Evolutionary conservation across 1,284 basidiomycete species (phyloP).

Genomic region (Heterobasidion annosum): DNA sequence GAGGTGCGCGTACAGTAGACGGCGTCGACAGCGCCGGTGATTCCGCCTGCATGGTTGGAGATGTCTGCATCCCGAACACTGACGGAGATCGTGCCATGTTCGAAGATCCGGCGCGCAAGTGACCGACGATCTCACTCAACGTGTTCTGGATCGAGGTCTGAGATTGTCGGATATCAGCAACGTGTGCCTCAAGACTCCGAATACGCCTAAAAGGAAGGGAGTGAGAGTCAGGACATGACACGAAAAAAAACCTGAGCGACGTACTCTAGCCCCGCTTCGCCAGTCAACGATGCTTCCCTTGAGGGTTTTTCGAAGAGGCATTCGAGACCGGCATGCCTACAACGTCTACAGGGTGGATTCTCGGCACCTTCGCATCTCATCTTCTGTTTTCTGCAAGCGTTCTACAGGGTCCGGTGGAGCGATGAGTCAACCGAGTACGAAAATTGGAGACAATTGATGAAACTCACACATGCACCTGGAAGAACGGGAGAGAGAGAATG

Average conservation of each 20-base stretch:
- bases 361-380: constrained; percentile 88
- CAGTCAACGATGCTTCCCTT: constrained; percentile 74
- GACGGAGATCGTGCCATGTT: constrained; percentile 52
- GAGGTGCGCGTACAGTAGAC: constrained; percentile 27
- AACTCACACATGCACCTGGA: constrained; percentile 68
- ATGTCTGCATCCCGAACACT: constrained; percentile 47
- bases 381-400: constrained; percentile 48
- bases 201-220: constrained; percentile 54
- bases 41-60: constrained; percentile 47
- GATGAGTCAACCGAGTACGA: not conserved
- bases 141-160: constrained; percentile 67
- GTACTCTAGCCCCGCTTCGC: constrained; percentile 83
- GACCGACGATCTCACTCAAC: constrained; percentile 68
- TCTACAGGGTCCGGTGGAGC: constrained; percentile 5
- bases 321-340: constrained; percentile 74
- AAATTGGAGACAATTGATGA: not conserved
- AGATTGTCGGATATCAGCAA: constrained; percentile 64
- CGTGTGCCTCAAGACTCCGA: constrained; percentile 75
- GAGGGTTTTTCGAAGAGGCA: constrained; percentile 89
- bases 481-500: constrained; percentile 6
- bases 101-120: constrained; percentile 44
- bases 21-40: constrained; percentile 60
- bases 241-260: constrained; percentile 21
- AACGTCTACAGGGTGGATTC: constrained; percentile 85
- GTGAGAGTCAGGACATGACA: constrained; percentile 9